These are phyloP conservation scores for Lachnellula willkommii DNA, from an alignment of 2,329 filamentous ascomycete genomes.

Conservation along the genomic window DNA sequence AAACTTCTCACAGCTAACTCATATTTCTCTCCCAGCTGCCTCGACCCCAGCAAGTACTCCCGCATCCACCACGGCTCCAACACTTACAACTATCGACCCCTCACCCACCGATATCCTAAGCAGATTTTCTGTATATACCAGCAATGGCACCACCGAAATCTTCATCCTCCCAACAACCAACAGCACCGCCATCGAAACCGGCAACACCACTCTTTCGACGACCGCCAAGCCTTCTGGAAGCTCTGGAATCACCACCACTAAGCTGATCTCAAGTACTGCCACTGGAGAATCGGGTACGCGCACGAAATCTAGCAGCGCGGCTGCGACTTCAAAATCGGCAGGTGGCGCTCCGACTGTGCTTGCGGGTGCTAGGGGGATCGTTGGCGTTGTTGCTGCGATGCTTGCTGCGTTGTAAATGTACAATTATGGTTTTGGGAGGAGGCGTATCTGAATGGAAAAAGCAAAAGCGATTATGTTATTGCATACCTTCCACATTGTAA, in stretches of 20 bases:
- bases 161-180: background rate
- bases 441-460: background rate
- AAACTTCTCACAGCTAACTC: no score
- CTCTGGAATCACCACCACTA: no score
- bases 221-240: background rate
- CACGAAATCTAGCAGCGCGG: background rate
- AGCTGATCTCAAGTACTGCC: no score
- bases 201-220: background rate
- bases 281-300: background rate
- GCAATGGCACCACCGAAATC: no score
- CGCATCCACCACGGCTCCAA: background rate
- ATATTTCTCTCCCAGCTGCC: no score
- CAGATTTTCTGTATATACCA: no score
- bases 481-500: background rate
- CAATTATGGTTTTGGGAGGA: background rate
- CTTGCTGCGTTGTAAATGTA: conserved; percentile 15
- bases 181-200: background rate
- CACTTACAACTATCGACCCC: background rate
- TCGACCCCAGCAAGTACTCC: no score
- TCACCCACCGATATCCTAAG: no score
- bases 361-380: conserved; percentile 9
- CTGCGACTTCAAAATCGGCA: background rate
- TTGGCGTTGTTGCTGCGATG: conserved; percentile 10
- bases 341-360: conserved; percentile 6
- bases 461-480: background rate